phyloP scores from a whole-genome alignment of 2,329 filamentous ascomycete species.

The Pyrenophora teres region DNA sequence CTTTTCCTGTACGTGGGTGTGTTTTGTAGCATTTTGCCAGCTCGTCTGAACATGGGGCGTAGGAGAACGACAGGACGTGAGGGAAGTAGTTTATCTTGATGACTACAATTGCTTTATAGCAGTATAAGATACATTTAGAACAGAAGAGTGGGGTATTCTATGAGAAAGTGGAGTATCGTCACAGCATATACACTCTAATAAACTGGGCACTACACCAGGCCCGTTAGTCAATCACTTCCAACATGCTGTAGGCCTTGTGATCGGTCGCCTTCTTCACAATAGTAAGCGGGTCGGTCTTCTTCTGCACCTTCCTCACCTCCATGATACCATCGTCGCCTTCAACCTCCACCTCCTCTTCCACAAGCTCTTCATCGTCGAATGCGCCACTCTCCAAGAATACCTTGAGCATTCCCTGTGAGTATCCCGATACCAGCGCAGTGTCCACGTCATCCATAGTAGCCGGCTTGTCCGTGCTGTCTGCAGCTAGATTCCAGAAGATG shows the following conservation, averaged over 20 bases:
- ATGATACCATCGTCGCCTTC: slow-evolving; percentile 45
- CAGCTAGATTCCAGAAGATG: slow-evolving; percentile 65
- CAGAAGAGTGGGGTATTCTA: too few species aligned
- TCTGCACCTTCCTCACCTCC: slow-evolving; percentile 41
- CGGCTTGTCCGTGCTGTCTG: slow-evolving; percentile 55
- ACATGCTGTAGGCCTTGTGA: slow-evolving; percentile 61
- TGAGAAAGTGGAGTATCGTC: background rate
- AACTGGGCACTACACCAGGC: background rate
- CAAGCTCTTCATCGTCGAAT: slow-evolving; percentile 51
- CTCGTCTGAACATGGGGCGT: too few species aligned
- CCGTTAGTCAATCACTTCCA: slow-evolving; percentile 59
- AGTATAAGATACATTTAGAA: too few species aligned
- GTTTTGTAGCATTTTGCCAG: too few species aligned
- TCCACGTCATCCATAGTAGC: slow-evolving; percentile 53
- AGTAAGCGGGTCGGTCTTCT: slow-evolving; percentile 20
- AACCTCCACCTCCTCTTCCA: slow-evolving; percentile 39
- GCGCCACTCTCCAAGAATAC: slow-evolving; percentile 59
- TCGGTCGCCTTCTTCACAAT: slow-evolving; percentile 51
- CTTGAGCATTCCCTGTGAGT: slow-evolving; percentile 63
- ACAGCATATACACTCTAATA: background rate
- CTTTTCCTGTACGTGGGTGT: too few species aligned
- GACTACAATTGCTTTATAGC: too few species aligned
- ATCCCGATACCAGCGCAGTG: slow-evolving; percentile 59
- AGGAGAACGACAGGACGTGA: too few species aligned
- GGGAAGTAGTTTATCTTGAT: too few species aligned